Conservation (phyloP, 345 rosid genomes). For the Salix udensis region DNA sequence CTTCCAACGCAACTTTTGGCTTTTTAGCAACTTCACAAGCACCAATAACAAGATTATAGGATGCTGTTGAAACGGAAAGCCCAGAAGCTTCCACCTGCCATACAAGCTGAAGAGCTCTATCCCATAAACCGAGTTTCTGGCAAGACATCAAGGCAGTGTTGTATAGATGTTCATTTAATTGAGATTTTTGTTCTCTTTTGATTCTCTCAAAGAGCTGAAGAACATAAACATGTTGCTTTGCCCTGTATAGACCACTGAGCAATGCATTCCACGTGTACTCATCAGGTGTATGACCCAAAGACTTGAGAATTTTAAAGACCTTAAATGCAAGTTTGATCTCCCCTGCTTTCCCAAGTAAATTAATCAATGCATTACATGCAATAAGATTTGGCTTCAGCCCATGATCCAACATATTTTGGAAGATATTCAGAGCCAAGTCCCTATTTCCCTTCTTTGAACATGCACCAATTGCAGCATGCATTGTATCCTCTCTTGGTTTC, state of each 20-base stretch:
- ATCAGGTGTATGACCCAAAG: conserved; percentile 59
- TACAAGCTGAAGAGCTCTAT: conserved; percentile 65
- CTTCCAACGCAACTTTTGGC: conserved; percentile 65
- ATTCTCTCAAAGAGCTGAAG: conserved; percentile 61
- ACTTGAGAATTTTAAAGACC: conserved; percentile 41
- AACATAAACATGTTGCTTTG: conserved; percentile 50
- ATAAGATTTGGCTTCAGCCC: conserved; percentile 53
- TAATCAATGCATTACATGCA: conserved; percentile 67
- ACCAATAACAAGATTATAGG: conserved; percentile 62
- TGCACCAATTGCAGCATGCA: conserved; percentile 56
- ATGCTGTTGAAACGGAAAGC: conserved; percentile 41
- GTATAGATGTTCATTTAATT: conserved; percentile 47
- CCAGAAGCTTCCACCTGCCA: conserved; percentile 71
- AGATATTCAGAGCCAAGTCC: conserved; percentile 52
- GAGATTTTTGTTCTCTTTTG: conserved; percentile 30
- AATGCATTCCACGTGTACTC: conserved; percentile 77
- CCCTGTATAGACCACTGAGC: conserved; percentile 56
- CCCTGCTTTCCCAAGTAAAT: conserved; percentile 67
- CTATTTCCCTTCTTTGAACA: conserved; percentile 58
- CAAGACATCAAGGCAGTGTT: conserved; percentile 66
- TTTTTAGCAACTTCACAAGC: conserved; percentile 69
- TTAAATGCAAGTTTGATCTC: conserved; percentile 52
- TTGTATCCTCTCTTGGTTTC: conserved; percentile 47
- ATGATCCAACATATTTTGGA: conserved; percentile 47
- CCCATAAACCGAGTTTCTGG: conserved; percentile 72